These are phyloP conservation scores for Sphaceloma murrayae DNA, from an alignment of 2,329 filamentous ascomycete species.

Conservation along the genomic window DNA sequence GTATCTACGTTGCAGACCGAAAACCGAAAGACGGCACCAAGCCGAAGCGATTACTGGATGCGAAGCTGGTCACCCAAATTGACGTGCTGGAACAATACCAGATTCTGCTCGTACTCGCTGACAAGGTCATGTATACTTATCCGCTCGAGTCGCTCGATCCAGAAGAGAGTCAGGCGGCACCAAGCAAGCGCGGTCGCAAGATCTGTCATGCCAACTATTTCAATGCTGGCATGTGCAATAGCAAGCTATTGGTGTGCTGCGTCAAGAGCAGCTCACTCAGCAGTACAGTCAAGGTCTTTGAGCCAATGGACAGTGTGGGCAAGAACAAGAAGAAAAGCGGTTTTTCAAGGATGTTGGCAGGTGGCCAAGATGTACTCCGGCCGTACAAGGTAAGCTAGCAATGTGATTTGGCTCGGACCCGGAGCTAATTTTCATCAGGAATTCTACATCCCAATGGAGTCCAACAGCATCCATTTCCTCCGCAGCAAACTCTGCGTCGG, in stretches of 20 bases:
- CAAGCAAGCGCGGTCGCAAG: slow-evolving; percentile 82
- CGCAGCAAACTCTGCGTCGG: slow-evolving; percentile 95
- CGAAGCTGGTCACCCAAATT: slow-evolving; percentile 80
- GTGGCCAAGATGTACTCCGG: slow-evolving; percentile 86
- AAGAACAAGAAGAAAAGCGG: slow-evolving; percentile 85
- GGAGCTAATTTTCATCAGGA: slow-evolving; percentile 46
- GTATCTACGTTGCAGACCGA: slow-evolving; percentile 84
- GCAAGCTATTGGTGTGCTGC: slow-evolving; percentile 87
- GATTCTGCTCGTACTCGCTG: slow-evolving; percentile 79
- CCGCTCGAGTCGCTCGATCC: slow-evolving; percentile 76
- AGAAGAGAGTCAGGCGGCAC: slow-evolving; percentile 61
- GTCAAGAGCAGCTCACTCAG: slow-evolving; percentile 90
- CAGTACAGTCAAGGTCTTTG: slow-evolving; percentile 97
- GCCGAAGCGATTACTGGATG: slow-evolving; percentile 77
- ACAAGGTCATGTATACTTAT: slow-evolving; percentile 88
- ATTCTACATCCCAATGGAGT: slow-evolving; percentile 97
- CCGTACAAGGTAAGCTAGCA: slow-evolving; percentile 60
- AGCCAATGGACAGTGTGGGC: slow-evolving; percentile 88
- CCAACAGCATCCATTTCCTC: slow-evolving; percentile 95
- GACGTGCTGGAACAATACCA: slow-evolving; percentile 94
- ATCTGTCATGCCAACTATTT: slow-evolving; percentile 99
- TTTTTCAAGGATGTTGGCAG: slow-evolving; percentile 89
- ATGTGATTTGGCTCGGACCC: slow-evolving; percentile 18
- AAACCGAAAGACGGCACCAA: slow-evolving; percentile 70
- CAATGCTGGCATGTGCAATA: slow-evolving; percentile 90